Conservation (phyloP, 1,284 basidiomycete species). For the Pseudozyma tsukubaensis region DNA sequence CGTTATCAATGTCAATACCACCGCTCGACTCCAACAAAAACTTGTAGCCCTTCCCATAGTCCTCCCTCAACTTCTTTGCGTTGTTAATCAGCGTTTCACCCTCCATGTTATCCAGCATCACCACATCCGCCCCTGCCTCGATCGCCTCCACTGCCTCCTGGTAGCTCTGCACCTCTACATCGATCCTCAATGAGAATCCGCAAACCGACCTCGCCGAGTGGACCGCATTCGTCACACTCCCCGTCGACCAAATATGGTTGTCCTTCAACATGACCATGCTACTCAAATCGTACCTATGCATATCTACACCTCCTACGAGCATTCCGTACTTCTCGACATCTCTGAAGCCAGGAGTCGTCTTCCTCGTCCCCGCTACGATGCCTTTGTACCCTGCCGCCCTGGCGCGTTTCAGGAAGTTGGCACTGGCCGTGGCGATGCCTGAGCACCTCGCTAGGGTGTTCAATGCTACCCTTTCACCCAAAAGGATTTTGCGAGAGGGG, state of each 20-base stretch:
- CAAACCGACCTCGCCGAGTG: conserved; percentile 85
- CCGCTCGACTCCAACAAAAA: conserved; percentile 65
- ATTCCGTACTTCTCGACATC: conserved; percentile 99
- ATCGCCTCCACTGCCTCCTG: conserved; percentile 95
- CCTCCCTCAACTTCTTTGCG: conserved; percentile 51
- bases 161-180: conserved; percentile 91
- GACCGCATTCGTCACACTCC: conserved; percentile 90
- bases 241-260: conserved; percentile 98
- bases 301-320: conserved; percentile 95
- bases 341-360: conserved; percentile 96
- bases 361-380: conserved; percentile 92
- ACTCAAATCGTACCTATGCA: conserved; percentile 94
- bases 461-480: conserved; percentile 93
- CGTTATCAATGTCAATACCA: conserved; percentile 63
- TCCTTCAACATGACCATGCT: conserved; percentile 99
- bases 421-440: conserved; percentile 94
- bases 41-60: conserved; percentile 30
- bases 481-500: conserved; percentile 85
- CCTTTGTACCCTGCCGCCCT: conserved; percentile 83
- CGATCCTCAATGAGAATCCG: conserved; percentile 90
- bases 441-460: conserved; percentile 95
- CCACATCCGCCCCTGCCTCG: conserved; percentile 91
- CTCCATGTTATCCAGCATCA: conserved; percentile 84
- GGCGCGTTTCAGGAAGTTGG: conserved; percentile 83
- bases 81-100: conserved; percentile 58